phyloP scores from a whole-genome alignment of 306 rosid genomes.

The Prunus padus region DNA sequence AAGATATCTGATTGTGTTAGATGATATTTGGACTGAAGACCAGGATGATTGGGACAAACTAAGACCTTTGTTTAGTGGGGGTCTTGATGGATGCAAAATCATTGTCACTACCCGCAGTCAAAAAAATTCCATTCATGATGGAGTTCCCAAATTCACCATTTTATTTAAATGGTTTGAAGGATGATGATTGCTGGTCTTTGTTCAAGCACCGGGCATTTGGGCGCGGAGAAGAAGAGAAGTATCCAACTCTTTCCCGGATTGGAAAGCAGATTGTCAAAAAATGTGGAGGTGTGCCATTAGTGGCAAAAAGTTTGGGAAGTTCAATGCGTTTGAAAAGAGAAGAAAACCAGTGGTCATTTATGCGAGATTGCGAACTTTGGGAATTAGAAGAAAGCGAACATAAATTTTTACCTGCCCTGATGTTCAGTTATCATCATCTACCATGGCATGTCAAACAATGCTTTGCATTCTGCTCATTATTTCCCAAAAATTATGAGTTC shows the following conservation, averaged over 20 bases:
- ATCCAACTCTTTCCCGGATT: not conserved
- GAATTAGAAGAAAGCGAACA: not conserved
- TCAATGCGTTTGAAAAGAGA: not conserved
- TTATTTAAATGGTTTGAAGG: not conserved
- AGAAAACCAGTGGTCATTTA: not conserved
- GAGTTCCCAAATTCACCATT: not conserved
- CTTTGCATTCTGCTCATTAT: constrained; percentile 17
- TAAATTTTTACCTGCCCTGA: constrained; percentile 8
- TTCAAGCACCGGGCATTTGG: constrained; percentile 11
- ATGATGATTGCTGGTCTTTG: constrained; percentile 12
- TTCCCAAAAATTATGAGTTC: constrained; percentile 10
- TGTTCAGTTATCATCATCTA: constrained; percentile 21
- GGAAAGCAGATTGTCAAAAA: constrained; percentile 16
- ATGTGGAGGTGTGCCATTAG: constrained; percentile 14
- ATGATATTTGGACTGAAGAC: constrained; percentile 23
- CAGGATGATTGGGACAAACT: constrained; percentile 16
- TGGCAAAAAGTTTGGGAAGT: constrained; percentile 20
- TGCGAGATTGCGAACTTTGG: constrained; percentile 18
- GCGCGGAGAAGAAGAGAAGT: not conserved
- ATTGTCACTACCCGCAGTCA: not conserved
- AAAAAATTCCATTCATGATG: not conserved
- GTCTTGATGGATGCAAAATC: constrained; percentile 13
- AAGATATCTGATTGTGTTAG: constrained; percentile 4
- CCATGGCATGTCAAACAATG: not conserved
- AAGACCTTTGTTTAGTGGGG: constrained; percentile 3